Percentiles rank a stretch among this genome's conserved stretches.
phyloP scores from a whole-genome alignment of 768 basidiomycete species.

The Phylloporus rhodoxanthus region DNA sequence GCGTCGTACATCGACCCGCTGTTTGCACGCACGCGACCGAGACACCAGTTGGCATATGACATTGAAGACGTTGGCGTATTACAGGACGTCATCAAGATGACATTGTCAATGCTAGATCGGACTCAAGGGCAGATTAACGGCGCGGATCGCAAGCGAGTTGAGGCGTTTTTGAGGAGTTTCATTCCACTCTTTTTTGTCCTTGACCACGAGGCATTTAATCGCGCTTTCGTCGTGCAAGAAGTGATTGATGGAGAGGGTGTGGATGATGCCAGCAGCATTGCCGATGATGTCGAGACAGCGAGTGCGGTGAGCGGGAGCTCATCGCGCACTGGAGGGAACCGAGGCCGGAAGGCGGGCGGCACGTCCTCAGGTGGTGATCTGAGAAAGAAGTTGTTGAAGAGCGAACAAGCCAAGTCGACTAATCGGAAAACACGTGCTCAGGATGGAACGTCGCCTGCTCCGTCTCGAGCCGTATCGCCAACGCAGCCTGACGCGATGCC shows the following conservation, averaged over 20 bases:
- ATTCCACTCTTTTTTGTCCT: slow-evolving; percentile 75
- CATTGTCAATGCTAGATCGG: slow-evolving; percentile 87
- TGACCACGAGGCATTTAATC: slow-evolving; percentile 64
- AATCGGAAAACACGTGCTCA: slow-evolving; percentile 53
- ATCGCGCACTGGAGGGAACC: slow-evolving; percentile 31
- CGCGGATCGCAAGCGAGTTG: slow-evolving; percentile 74
- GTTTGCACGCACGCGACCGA: slow-evolving; percentile 54
- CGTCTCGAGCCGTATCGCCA: slow-evolving; percentile 62
- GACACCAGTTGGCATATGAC: slow-evolving; percentile 76
- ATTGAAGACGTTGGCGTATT: slow-evolving; percentile 71
- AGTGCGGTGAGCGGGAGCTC: slow-evolving; percentile 26
- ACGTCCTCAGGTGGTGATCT: slow-evolving; percentile 52
- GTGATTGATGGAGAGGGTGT: slow-evolving; percentile 57
- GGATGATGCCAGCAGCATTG: slow-evolving; percentile 36
- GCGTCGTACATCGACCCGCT: slow-evolving; percentile 52
- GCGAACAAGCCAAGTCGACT: slow-evolving; percentile 72
- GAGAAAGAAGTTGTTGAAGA: slow-evolving; percentile 76
- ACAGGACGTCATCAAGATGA: slow-evolving; percentile 84
- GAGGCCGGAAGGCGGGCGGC: slow-evolving; percentile 38
- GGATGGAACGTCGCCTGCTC: slow-evolving; percentile 47
- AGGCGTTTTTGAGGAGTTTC: slow-evolving; percentile 72
- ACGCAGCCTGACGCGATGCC: slow-evolving; percentile 41
- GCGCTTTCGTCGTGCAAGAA: slow-evolving; percentile 59
- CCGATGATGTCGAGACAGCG: slow-evolving; percentile 35
- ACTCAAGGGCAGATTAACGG: slow-evolving; percentile 68